Base-by-base conservation (phyloP, 2,329 filamentous ascomycete species). In the Botrytis pseudocinerea region DNA sequence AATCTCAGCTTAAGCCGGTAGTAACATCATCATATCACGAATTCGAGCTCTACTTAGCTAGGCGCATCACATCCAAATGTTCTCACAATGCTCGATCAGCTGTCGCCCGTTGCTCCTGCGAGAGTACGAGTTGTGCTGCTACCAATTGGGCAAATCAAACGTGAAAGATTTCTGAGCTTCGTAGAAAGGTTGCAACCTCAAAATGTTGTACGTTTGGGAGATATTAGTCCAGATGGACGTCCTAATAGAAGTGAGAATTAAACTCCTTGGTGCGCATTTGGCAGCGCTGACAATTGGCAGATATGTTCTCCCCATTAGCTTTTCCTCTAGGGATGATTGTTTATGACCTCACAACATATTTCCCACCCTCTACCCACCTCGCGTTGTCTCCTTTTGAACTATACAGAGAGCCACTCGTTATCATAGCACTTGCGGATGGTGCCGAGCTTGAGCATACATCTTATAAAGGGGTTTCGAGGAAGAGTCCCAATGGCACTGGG, bases 261-360 rank as follows among this genome's bases (percentile, higher is more conserved):
- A 44, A 60, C n/a, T 70, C 20, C 38, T 63, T 46, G 14, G 22
- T 73, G 25, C 16, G 38, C 32, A 44, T 38, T 62, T 61, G 71
- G 68, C 18, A 35, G 44, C 71, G 71, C 77, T 80, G 72, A 80
- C 70, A 20, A 63, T 76, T 71, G 74, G 70, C 82, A 97, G 94
- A 94, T 83, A 95, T 96, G 91, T 98, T 98, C 83, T 97, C 94
- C 73, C 95, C 95, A 59, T 85, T 96, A 79, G 93, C 92, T 22
- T 97, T 96, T 82, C 94, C 94, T 18, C 89, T 91, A 77, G 95
- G 95, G 74, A 90, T 91, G 79, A 92, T 98, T 75, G 87, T 98
- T 78, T 98, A 96, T 86, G 92, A 97, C 81, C 88, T 98, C 75
- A 91, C 92, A 73, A 94, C 93, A 74, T 91, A 94, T 79, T 86